These are phyloP conservation scores for Arxiozyma bovina DNA, from an alignment of 1,139 yeast species.

Conservation along the genomic window DNA sequence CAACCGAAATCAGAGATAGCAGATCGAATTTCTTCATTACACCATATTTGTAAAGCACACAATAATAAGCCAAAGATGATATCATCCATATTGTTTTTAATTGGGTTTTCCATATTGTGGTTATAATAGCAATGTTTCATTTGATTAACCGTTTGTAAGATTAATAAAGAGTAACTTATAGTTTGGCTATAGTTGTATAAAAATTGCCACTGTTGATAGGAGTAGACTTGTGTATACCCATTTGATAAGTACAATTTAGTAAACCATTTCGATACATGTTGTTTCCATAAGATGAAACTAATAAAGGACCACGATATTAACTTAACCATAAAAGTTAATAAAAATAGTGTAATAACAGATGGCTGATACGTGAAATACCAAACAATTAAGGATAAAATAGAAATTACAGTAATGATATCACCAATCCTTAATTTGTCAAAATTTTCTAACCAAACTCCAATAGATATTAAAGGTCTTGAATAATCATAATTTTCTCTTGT, in stretches of 20 bases:
- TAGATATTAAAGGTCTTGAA: slow-evolving; percentile 52
- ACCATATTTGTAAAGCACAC: slow-evolving; percentile 60
- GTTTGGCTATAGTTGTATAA: slow-evolving; percentile 48
- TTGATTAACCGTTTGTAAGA: slow-evolving; percentile 29
- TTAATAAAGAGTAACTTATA: slow-evolving; percentile 35
- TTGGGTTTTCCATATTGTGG: slow-evolving; percentile 24
- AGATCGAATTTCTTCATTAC: slow-evolving; percentile 59
- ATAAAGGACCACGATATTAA: slow-evolving; percentile 46
- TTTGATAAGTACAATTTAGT: slow-evolving; percentile 59
- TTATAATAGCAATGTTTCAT: slow-evolving; percentile 20
- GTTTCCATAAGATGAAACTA: slow-evolving; percentile 47
- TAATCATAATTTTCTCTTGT: slow-evolving; percentile 34
- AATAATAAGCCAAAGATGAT: slow-evolving; percentile 52
- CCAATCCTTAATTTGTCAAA: slow-evolving; percentile 59
- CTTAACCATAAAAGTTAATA: slow-evolving; percentile 44
- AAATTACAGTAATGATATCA: slow-evolving; percentile 53
- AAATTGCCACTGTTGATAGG: slow-evolving; percentile 71
- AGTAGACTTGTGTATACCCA: slow-evolving; percentile 58
- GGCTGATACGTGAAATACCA: slow-evolving; percentile 40
- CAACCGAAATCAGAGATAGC: slow-evolving; percentile 81
- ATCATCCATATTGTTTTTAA: slow-evolving; percentile 8
- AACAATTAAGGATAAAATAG: slow-evolving; percentile 19
- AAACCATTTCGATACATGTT: slow-evolving; percentile 55
- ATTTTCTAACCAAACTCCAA: slow-evolving; percentile 37
- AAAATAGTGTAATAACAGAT: slow-evolving; percentile 36